Base-by-base conservation (phyloP, 2,329 filamentous ascomycete species). In the Sordariomycetes sp. region DNA sequence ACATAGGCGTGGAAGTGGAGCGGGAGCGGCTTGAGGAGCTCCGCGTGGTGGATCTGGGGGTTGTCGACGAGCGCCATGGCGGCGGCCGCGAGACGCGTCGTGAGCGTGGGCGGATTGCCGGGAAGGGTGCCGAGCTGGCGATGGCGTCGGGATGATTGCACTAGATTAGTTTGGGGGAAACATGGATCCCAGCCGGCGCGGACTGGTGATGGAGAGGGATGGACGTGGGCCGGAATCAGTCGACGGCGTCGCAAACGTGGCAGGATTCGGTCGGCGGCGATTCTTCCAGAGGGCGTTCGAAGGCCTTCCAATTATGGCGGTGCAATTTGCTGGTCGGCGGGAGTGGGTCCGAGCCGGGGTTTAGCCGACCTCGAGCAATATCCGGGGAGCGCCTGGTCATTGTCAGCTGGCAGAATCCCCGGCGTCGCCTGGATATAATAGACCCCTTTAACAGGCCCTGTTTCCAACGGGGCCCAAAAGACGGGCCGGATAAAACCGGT, bases 21-120 rank as follows among this genome's bases (percentile, higher is more conserved):
- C 36, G 90, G 84, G 62, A 96, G 81, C 61, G 92, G 90, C 66
- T 90, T 90, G 72, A 96, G 86, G 64, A 99, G 81, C 69, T 90
- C 87, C 62, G 94, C 88, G 69, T 85, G 80, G 76, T 87, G 82
- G 71, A 99, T 95, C 79, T 96, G 89, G 64, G 86, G 74, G 73
- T 90, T 92, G 74, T 95, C 89, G 71, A 97, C 90, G 72, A 99
- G 87, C 74, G 86, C 79, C 85, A 87, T 87, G 67, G 15, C 36
- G 56, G 56, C 56, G 51, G 51, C 56, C 39, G 52, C 24, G 22
- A 55, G 42, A 20, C 45, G 32, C 25, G 28, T 35, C 35, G 25
- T 13, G n/a, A n/a, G n/a, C n/a, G 48, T 20, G 32, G 22, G 24
- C 20, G 13, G 45, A 24, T 3, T 7, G 15, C n/a, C 35, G 17